Base-by-base conservation (phyloP, 805 yeast genomes). In the Ogataea haglerorum region DNA sequence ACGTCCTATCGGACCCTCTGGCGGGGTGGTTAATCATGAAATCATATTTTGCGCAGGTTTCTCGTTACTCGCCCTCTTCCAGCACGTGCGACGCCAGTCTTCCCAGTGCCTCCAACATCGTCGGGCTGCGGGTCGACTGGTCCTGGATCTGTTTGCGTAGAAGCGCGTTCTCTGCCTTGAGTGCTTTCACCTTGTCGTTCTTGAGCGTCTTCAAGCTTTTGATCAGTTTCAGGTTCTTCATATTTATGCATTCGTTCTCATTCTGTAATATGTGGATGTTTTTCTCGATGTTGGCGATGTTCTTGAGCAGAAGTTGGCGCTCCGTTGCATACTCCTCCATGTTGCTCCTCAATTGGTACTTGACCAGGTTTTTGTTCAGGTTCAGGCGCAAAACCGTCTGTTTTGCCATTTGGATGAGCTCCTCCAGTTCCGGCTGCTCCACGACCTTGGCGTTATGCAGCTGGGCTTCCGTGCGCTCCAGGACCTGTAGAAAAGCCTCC, bases 81-180 rank as follows among this genome's bases (percentile, higher is more conserved):
- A 63, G 45, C 7, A 63, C 67, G 37, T 62, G 65, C 6, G 63
- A 50, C 10, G 66, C 66, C 24, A 63, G 44, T 30, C 63, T 49
- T 10, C 68, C 68, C 18, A 63, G 45, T 0, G 68, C 62, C 38
- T 63, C 63, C 21, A 63, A 49, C 63, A 63, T 50, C 32, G 56
- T 49, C 15, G 42, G 29, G 39, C 40, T 25, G 39, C 47, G 34
- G 16, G 30, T 17, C 19, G 32, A 10, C n/a, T 39, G 36, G 17
- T 47, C 44, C 31, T 40, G 38, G 6, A 63, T 32, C 33, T 54
- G 54, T 30, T 46, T 54, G 30, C 51, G 50, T 30, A 63, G 53
- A 10, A 47, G 38, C 10, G 47, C 36, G 36, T 61, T 63, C 40
- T 63, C 66, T 10, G 41, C 36, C 32, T 53, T 57, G 18, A 56